Base-by-base conservation (phyloP, 2,329 filamentous ascomycete genomes). In the Sporothrix mexicana region DNA sequence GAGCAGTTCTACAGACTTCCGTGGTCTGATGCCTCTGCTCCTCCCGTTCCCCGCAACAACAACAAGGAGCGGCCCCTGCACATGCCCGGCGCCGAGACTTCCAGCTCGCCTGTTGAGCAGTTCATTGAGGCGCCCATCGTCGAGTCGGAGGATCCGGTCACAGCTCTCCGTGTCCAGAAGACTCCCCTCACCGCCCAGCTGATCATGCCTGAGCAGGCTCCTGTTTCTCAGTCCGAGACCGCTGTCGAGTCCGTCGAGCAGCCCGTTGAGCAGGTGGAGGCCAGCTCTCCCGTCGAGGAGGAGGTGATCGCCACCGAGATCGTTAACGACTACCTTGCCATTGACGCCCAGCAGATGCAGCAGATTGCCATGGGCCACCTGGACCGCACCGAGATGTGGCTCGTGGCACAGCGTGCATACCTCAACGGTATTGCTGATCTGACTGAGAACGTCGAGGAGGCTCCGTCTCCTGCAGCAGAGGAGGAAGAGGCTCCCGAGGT, bases 1-100 rank as follows among this genome's bases (percentile, higher is more conserved):
- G 93, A 97, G 80, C 90, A 92, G 75, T 98, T 98, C 78, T 98
- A 98, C 83, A 91, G 92, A 75, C 87, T 92, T 41, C 94, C 95
- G 2, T 98, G 94, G 91, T 87, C n/a, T 72, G 70, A 85, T 76
- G 82, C 82, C 25, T 80, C 84, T 69, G 75, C 82, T 8, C 78
- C 79, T 51, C 80, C 82, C 36, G 12, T 72, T 30, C 70, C 70
- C 20, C 80, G 69, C 66, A 45, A 75, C 68, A 45, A 75, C 68
- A 47, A 75, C 45, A 78, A 77, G 70, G 85, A 72, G 78, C 79
- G 83, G 77, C 77, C 81, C 15, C 77, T 79, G 17, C 77, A 79
- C n/a, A 79, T 83, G 72, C 68, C 76, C 41, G 76, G 79, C 64
- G 81, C 82, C 17, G 79, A 83, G 7, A 79, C 79, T 43, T 80